Evolutionary conservation across 352 stramenopile genomes (phyloP).

Genomic region (Phytophthora fragariaefolia): DNA sequence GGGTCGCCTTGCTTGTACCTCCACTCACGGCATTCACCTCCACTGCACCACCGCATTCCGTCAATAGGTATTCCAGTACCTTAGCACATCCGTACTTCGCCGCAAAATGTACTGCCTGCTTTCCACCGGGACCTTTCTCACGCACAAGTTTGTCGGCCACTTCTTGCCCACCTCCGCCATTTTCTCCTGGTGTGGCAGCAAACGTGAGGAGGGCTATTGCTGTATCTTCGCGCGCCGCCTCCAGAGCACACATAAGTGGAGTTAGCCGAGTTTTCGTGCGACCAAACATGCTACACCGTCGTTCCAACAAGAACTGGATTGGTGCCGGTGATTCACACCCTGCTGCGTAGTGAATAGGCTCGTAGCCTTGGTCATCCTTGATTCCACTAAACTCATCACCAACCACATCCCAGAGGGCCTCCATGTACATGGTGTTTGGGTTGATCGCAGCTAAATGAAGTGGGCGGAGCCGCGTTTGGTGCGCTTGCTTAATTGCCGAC

Average conservation of each 20-base stretch:
- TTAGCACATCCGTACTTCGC: constrained; percentile 47
- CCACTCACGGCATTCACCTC: constrained; percentile 57
- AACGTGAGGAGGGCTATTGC: constrained; percentile 59
- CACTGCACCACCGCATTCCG: constrained; percentile 41
- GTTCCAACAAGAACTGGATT: constrained; percentile 69
- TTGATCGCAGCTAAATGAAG: constrained; percentile 82
- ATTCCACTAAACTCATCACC: constrained; percentile 55
- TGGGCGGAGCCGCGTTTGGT: constrained; percentile 66
- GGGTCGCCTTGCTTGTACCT: constrained; percentile 53
- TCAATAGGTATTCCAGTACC: constrained; percentile 58
- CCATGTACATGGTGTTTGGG: constrained; percentile 69
- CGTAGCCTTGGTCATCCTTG: constrained; percentile 67
- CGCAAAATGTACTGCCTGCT: constrained; percentile 74
- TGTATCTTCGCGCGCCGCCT: constrained; percentile 56
- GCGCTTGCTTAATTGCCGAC: constrained; percentile 74
- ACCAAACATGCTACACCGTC: constrained; percentile 57
- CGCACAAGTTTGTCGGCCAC: constrained; percentile 53
- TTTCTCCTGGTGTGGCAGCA: constrained; percentile 32
- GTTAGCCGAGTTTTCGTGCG: constrained; percentile 70
- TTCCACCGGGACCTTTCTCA: constrained; percentile 55
- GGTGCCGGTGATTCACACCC: constrained; percentile 56
- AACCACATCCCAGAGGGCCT: constrained; percentile 60
- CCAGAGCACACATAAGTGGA: constrained; percentile 65
- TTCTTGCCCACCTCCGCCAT: constrained; percentile 41
- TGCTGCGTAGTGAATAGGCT: constrained; percentile 76